phyloP scores from a whole-genome alignment of 306 rosid genomes.

The Trichosanthes truncata region DNA sequence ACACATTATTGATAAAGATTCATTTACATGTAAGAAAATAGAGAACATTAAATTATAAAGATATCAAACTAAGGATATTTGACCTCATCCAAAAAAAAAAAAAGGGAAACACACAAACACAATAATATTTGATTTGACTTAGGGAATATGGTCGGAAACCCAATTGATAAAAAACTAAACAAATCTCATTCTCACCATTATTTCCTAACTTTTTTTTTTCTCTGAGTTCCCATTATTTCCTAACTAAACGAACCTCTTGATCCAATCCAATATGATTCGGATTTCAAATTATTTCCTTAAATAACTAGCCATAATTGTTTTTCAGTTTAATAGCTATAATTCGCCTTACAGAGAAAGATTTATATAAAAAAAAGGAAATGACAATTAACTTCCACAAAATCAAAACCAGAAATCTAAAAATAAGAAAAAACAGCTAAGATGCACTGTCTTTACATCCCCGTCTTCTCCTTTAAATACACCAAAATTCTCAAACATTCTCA shows the following conservation, averaged over 20 bases:
- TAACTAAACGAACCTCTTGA: not conserved
- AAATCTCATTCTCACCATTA: not conserved
- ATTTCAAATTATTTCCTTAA: not conserved
- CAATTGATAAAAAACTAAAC: not conserved
- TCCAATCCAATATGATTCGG: not conserved
- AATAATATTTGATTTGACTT: not conserved
- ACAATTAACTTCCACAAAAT: not conserved
- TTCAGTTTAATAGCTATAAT: not conserved
- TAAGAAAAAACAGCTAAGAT: not conserved
- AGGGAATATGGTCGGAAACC: not conserved
- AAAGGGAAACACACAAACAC: too few species aligned
- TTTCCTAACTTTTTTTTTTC: not conserved
- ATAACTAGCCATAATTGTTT: too few species aligned
- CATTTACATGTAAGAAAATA: not conserved
- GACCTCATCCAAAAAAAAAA: too few species aligned
- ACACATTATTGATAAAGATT: too few species aligned
- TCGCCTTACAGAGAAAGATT: not conserved
- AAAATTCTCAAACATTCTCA: too few species aligned
- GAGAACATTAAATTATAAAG: too few species aligned
- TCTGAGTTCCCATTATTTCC: too few species aligned
- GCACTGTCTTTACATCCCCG: not conserved
- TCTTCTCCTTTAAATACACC: not conserved
- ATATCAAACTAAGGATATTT: too few species aligned
- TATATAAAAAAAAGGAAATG: too few species aligned
- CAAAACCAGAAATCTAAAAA: too few species aligned